Evolutionary conservation across 208 protist genomes (phyloP).

Genomic region (Zelonia costaricensis): DNA sequence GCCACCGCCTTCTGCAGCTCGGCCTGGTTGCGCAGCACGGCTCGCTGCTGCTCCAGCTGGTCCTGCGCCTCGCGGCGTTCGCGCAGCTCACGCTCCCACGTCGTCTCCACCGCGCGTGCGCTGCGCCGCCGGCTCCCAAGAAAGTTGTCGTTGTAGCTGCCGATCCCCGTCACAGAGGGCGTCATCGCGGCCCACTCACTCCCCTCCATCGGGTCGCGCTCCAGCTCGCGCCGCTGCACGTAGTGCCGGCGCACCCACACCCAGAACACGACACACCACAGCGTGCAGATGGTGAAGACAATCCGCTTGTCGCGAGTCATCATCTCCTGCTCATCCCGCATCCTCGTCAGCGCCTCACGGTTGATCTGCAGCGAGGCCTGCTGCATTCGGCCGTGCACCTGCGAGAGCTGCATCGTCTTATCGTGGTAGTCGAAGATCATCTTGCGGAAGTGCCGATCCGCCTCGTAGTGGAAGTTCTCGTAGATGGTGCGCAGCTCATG

Average conservation of each 20-base stretch:
- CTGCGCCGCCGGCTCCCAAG: no score
- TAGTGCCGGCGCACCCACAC: constrained; percentile 89
- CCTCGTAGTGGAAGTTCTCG: constrained; percentile 87
- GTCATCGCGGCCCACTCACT: constrained; percentile 12
- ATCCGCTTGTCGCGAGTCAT: constrained; percentile 78
- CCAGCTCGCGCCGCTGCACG: constrained; percentile 51
- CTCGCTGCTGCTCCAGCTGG: constrained; percentile 3
- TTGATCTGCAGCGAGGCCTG: constrained; percentile 71
- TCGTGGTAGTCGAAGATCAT: constrained; percentile 92
- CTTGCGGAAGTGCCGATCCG: constrained; percentile 73
- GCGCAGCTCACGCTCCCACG: constrained; percentile 81
- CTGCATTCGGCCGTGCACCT: constrained; percentile 90
- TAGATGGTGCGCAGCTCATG: constrained; percentile 69
- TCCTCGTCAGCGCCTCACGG: constrained; percentile 71
- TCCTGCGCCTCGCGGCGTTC: constrained; percentile 45
- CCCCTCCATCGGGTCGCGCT: constrained; percentile 18
- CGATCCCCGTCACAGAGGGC: constrained; percentile 51
- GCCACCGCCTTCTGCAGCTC: constrained; percentile 29
- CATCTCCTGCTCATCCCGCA: constrained; percentile 88
- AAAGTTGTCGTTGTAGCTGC: constrained; percentile 62
- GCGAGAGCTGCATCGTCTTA: constrained; percentile 84
- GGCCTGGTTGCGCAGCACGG: constrained; percentile 16
- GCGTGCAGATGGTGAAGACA: constrained; percentile 49
- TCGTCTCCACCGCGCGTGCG: constrained; percentile 57
- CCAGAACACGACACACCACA: constrained; percentile 76